phyloP scores from a whole-genome alignment of 2,329 filamentous ascomycete species.

The Hypoxylon sp. region DNA sequence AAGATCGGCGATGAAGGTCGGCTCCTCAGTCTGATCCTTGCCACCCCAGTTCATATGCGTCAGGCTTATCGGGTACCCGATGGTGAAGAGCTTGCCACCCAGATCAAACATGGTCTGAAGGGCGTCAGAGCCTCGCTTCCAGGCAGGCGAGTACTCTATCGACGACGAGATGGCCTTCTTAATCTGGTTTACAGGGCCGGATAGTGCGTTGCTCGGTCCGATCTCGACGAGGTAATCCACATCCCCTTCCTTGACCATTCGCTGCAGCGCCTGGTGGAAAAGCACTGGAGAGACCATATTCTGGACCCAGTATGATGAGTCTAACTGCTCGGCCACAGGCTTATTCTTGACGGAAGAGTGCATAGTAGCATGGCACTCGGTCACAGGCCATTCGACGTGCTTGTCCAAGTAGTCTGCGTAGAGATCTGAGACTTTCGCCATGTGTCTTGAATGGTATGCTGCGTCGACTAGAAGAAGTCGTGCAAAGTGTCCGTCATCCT shows the following conservation, averaged over 20 bases:
- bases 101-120: conserved; percentile 14
- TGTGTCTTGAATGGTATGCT: conserved; percentile 47
- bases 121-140: conserved; percentile 12
- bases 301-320: conserved; percentile 35
- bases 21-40: background rate
- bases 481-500: conserved; percentile 40
- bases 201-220: conserved; percentile 23
- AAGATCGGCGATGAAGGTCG: conserved; percentile 22
- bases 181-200: conserved; percentile 34
- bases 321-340: background rate
- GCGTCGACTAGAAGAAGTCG: conserved; percentile 42
- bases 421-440: conserved; percentile 27
- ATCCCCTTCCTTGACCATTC: conserved; percentile 4
- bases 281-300: conserved; percentile 39
- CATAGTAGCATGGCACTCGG: conserved; percentile 19
- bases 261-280: conserved; percentile 29
- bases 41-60: conserved; percentile 16
- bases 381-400: background rate
- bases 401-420: conserved; percentile 32
- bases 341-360: conserved; percentile 12
- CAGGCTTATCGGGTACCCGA: conserved; percentile 12
- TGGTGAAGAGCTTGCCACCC: conserved; percentile 26
- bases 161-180: background rate
- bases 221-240: conserved; percentile 34
- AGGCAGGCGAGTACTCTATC: conserved; percentile 18